These are phyloP conservation scores for Plectosphaerella plurivora DNA, from an alignment of 2,329 filamentous ascomycete species.

Conservation along the genomic window DNA sequence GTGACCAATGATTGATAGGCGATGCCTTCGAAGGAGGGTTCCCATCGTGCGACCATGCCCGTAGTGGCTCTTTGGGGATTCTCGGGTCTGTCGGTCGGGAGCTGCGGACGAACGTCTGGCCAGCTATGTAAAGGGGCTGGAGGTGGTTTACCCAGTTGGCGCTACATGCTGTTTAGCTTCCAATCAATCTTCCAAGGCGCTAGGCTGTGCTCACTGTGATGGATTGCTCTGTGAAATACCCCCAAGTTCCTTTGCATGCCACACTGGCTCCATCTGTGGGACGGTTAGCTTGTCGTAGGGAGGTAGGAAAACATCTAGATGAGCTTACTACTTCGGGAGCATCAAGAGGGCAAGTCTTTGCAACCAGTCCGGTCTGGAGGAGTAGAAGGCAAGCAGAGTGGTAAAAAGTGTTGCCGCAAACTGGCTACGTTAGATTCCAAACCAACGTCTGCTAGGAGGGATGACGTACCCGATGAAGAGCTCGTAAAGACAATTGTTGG, in stretches of 20 bases:
- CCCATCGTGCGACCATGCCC: not conserved
- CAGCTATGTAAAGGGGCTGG: slow-evolving; percentile 10
- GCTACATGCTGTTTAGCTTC: not conserved
- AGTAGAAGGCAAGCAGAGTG: slow-evolving; percentile 8
- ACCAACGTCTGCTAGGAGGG: not conserved
- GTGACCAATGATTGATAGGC: not conserved
- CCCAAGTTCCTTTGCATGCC: slow-evolving; percentile 8
- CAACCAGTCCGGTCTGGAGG: slow-evolving; percentile 3
- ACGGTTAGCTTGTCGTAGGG: not conserved
- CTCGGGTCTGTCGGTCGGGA: not conserved
- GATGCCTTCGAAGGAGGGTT: no score
- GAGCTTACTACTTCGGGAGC: not conserved
- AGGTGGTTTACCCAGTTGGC: slow-evolving; percentile 12
- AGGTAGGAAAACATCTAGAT: not conserved
- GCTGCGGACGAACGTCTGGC: not conserved
- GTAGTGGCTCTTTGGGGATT: not conserved
- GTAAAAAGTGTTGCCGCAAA: slow-evolving; percentile 10
- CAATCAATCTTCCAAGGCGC: not conserved
- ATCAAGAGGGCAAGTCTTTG: not conserved
- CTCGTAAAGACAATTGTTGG: not conserved
- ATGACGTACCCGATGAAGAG: not conserved
- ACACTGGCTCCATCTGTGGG: slow-evolving; percentile 2
- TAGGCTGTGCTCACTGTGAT: slow-evolving; percentile 6
- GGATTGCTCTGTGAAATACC: slow-evolving; percentile 8
- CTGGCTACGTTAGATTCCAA: not conserved